Conservation (phyloP, 441 rosid species). For the Theobroma grandiflorum region DNA sequence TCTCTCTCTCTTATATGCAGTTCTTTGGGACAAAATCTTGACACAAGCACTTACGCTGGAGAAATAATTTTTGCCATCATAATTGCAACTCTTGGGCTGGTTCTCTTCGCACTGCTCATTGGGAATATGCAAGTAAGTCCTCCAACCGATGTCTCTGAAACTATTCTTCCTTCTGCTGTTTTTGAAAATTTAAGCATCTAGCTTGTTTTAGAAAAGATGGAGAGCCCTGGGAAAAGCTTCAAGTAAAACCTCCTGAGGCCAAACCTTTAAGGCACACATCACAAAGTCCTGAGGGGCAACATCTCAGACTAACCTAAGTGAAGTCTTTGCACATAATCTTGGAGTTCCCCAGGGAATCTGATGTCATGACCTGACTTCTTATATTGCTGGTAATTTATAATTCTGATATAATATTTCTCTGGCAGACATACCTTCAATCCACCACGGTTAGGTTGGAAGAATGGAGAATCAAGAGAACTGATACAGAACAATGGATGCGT, state of each 20-base stretch:
- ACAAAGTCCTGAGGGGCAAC: too few relatives aligned
- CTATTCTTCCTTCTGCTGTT: not conserved
- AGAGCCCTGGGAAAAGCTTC: too few relatives aligned
- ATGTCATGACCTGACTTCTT: not conserved
- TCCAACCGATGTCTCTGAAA: not conserved
- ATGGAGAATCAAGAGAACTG: constrained; percentile 89
- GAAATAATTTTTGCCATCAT: constrained; percentile 77
- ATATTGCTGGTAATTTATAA: not conserved
- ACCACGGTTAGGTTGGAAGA: constrained; percentile 86
- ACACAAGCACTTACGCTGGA: constrained; percentile 72
- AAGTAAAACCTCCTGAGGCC: too few relatives aligned
- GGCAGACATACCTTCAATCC: constrained; percentile 84
- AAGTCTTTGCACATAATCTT: not conserved
- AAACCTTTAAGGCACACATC: too few relatives aligned
- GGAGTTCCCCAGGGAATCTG: not conserved
- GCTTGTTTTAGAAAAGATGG: constrained; percentile 7
- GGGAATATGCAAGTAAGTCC: constrained; percentile 87
- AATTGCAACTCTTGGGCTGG: constrained; percentile 76
- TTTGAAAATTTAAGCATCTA: not conserved
- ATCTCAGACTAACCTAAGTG: too few relatives aligned
- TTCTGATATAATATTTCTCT: constrained; percentile 18
- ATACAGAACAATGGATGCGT: constrained; percentile 91
- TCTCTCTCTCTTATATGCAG: constrained; percentile 45
- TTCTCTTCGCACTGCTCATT: constrained; percentile 86
- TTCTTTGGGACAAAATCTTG: constrained; percentile 78